Conservation (phyloP, 495 filamentous ascomycete species). For the Xylaria intraflava region DNA sequence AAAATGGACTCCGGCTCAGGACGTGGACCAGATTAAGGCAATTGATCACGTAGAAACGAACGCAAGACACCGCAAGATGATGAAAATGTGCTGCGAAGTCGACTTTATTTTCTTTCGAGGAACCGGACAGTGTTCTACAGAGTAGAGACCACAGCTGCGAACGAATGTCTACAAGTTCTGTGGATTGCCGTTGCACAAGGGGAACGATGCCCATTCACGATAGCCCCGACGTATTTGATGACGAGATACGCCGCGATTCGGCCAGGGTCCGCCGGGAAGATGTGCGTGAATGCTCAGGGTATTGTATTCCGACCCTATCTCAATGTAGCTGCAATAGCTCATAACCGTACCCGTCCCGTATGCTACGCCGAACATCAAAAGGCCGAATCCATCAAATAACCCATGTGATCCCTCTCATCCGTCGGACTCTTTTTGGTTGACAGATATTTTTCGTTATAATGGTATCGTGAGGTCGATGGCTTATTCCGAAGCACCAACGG, state of each 20-base stretch:
- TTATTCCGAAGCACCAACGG: constrained; percentile 54
- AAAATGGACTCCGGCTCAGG: too few relatives aligned
- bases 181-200: background rate
- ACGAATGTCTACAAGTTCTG: constrained; percentile 1
- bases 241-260: constrained; percentile 21
- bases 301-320: constrained; percentile 28
- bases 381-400: constrained; percentile 25
- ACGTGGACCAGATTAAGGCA: too few relatives aligned
- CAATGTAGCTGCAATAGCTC: constrained; percentile 27
- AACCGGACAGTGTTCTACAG: background rate
- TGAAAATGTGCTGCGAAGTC: background rate
- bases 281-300: constrained; percentile 20
- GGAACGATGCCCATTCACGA: background rate
- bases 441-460: constrained; percentile 21
- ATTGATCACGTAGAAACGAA: background rate
- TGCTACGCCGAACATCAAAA: constrained; percentile 32
- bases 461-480: constrained; percentile 32
- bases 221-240: background rate
- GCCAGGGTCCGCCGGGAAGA: constrained; percentile 6
- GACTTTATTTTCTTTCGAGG: background rate
- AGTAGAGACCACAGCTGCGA: background rate
- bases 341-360: constrained; percentile 29
- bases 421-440: constrained; percentile 20
- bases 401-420: constrained; percentile 23
- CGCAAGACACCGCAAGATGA: background rate